phyloP scores from a whole-genome alignment of 371 early-diverging fungal species.

The Mortierella polycephala region DNA sequence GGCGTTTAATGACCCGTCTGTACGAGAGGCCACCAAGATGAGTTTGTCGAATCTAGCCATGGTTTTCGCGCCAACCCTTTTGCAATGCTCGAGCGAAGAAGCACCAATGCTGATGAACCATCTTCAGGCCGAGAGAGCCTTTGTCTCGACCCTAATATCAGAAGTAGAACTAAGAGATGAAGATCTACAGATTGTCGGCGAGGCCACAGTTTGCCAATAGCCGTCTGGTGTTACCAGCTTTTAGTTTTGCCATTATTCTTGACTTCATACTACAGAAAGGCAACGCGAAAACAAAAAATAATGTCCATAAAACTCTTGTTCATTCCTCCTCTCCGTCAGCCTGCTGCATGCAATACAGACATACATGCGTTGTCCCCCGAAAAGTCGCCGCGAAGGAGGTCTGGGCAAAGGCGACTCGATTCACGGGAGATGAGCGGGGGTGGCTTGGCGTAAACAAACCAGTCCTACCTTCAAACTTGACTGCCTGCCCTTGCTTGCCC shows the following conservation, averaged over 20 bases:
- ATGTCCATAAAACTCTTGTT: too few species aligned
- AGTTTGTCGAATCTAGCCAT: constrained; percentile 90
- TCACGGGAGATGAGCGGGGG: constrained; percentile 1
- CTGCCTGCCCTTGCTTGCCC: too few species aligned
- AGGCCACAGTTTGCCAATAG: constrained; percentile 14
- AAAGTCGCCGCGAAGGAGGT: too few species aligned
- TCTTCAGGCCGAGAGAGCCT: constrained; percentile 48
- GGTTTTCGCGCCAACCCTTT: constrained; percentile 96
- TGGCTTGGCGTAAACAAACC: constrained; percentile 45
- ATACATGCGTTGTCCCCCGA: too few species aligned
- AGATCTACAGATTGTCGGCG: constrained; percentile 44
- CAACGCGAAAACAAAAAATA: too few species aligned
- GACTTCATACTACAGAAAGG: too few species aligned
- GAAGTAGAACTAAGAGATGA: constrained; percentile 45
- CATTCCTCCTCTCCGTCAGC: too few species aligned
- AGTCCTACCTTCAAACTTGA: neutral
- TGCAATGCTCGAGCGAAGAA: constrained; percentile 81
- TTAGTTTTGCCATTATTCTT: neutral
- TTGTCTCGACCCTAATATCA: constrained; percentile 49
- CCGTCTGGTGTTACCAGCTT: neutral
- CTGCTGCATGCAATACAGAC: too few species aligned
- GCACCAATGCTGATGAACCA: constrained; percentile 48
- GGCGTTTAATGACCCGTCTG: constrained; percentile 78
- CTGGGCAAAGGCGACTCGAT: neutral
- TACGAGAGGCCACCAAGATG: constrained; percentile 87